Conservation (phyloP, 352 stramenopile genomes). For the Phytophthora brassicae region DNA sequence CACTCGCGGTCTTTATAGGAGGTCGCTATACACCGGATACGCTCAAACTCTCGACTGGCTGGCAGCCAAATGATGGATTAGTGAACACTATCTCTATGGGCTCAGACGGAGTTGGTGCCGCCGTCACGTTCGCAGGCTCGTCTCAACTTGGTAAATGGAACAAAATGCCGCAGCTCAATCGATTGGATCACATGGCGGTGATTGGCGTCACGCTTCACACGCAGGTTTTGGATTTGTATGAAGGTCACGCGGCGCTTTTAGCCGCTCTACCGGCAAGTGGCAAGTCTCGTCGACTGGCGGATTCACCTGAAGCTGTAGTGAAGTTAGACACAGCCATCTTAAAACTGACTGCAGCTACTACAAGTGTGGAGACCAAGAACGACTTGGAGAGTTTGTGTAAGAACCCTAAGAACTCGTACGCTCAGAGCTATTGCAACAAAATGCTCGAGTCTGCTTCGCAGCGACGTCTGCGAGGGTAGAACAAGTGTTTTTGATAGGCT, state of each 20-base stretch:
- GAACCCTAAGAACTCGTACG: constrained; percentile 35
- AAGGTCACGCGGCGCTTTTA: constrained; percentile 32
- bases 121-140: constrained; percentile 29
- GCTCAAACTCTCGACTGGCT: constrained; percentile 34
- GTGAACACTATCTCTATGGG: constrained; percentile 50
- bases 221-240: constrained; percentile 43
- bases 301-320: constrained; percentile 19
- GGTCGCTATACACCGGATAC: constrained; percentile 35
- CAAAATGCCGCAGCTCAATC: constrained; percentile 45
- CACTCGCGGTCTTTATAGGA: constrained; percentile 37
- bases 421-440: constrained; percentile 38
- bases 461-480: constrained; percentile 28
- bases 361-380: constrained; percentile 35
- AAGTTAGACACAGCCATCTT: constrained; percentile 34
- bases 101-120: constrained; percentile 30
- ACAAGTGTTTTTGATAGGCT: background rate
- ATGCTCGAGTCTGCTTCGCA: constrained; percentile 31
- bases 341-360: constrained; percentile 25
- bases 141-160: constrained; percentile 55
- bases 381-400: constrained; percentile 32
- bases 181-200: constrained; percentile 50
- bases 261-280: constrained; percentile 24
- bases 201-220: constrained; percentile 46
- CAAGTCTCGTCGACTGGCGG: constrained; percentile 21
- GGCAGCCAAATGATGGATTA: constrained; percentile 52